Conservation (phyloP, 306 rosid genomes). For the Geum urbanum region DNA sequence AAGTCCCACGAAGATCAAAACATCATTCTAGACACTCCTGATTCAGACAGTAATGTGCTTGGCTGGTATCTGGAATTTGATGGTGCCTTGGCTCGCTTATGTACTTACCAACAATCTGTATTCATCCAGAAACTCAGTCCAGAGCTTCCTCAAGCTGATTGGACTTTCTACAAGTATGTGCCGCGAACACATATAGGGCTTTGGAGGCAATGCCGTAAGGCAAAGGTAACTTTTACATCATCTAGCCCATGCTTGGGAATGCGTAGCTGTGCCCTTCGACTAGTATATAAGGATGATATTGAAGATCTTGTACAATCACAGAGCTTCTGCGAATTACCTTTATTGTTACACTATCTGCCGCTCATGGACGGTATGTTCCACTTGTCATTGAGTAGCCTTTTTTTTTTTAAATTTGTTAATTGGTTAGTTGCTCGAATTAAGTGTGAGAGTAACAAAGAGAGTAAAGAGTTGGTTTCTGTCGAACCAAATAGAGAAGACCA, state of each 20-base stretch:
- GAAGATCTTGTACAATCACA: not conserved
- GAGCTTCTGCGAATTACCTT: not conserved
- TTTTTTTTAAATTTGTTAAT: no score
- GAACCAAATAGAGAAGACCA: no score
- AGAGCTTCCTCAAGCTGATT: no score
- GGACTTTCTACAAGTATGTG: not conserved
- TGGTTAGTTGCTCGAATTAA: no score
- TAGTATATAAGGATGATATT: not conserved
- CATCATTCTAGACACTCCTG: not conserved
- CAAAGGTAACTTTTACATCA: not conserved
- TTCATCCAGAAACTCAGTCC: no score
- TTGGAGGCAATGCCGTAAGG: not conserved
- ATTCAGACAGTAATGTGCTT: not conserved
- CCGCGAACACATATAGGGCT: not conserved
- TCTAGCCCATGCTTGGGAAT: not conserved
- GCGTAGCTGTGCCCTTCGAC: constrained; percentile 5
- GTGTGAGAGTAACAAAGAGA: no score
- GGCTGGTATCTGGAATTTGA: not conserved
- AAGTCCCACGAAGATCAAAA: not conserved
- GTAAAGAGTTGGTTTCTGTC: no score
- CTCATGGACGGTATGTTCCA: no score
- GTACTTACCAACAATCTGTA: no score
- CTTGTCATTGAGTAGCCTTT: no score
- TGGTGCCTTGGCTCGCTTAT: not conserved
- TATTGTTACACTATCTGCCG: not conserved